Percentiles rank a stretch among this genome's conserved stretches.
phyloP scores from a whole-genome alignment of 352 stramenopile genomes.

The Globisporangium parvum region DNA sequence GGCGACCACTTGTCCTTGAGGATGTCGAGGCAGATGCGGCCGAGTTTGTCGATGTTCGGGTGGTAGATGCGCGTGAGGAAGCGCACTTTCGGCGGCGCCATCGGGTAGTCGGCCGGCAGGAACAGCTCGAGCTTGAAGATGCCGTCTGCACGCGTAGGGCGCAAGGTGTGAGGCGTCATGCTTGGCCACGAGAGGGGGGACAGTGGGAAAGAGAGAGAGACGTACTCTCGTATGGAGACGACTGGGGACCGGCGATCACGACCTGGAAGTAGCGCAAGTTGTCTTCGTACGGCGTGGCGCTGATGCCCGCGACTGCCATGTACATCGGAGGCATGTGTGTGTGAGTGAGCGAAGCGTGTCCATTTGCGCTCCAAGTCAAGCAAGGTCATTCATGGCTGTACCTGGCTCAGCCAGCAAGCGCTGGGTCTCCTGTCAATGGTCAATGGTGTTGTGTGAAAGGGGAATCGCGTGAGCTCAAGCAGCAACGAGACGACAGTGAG shows the following conservation, averaged over 20 bases:
- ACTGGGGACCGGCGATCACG: constrained; percentile 93
- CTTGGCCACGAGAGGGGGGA: not conserved
- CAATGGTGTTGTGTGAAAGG: not conserved
- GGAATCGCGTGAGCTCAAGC: not conserved
- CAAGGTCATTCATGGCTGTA: constrained; percentile 7
- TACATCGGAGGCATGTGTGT: too few relatives aligned
- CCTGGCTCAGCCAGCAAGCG: constrained; percentile 92
- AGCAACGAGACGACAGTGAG: constrained; percentile 1
- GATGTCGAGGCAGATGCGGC: constrained; percentile 98
- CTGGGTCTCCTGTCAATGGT: constrained; percentile 86
- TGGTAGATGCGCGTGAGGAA: constrained; percentile 99
- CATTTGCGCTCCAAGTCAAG: too few relatives aligned
- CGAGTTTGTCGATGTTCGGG: constrained; percentile 98
- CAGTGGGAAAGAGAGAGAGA: constrained; percentile 11
- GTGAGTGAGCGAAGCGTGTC: too few relatives aligned
- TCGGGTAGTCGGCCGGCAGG: constrained; percentile 96
- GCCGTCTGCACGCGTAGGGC: constrained; percentile 48
- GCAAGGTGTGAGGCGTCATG: not conserved
- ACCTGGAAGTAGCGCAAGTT: constrained; percentile 98
- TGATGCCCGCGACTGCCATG: constrained; percentile 89
- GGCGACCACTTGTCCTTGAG: constrained; percentile 99
- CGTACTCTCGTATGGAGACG: constrained; percentile 94
- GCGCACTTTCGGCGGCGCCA: constrained; percentile 95
- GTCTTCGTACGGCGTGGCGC: constrained; percentile 95
- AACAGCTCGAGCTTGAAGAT: constrained; percentile 97